Base-by-base conservation (phyloP, 768 basidiomycete genomes). In the Rubroboletus satanas region DNA sequence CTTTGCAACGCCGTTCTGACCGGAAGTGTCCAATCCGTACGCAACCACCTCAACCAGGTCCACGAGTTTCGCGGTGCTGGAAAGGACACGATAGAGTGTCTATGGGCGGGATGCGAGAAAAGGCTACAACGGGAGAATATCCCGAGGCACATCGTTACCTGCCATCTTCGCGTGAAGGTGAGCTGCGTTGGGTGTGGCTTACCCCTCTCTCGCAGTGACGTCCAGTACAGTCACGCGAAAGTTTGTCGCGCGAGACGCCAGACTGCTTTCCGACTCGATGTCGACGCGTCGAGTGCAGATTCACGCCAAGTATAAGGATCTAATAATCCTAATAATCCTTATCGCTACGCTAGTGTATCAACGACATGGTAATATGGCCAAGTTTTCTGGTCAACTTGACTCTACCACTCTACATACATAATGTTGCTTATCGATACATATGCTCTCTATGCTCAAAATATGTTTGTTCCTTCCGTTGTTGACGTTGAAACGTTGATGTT, bases 191-290 rank as follows among this genome's bases (percentile, higher is more conserved):
- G 1, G 2, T 67, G 66, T 37, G 56, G 61, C 1, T 1, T 54
- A 5, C 5, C 28, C 11, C 58, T 67, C 29, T 65, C 66, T 42
- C 66, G 66, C 5, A 31, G 41, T 9, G 66, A 67, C 33, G 66
- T 67, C 47, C 52, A 26, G 26, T 39, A 37, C 2, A 55, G 45
- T 23, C 66, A 67, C 31, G 47, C 42, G 10, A 61, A 15, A 7
- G 54, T 18, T 5, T 67, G 66, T 37, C 56, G 15, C 1, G 54
- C 29, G 18, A 46, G 44, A 15, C 49, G 28, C 28, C 23, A 8
- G 33, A 7, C 11, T 10, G 38, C 32, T 32, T 39, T 14, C 28
- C 5, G 1, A 12, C 10, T 31, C 21, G 28, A 17, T 7, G 15
- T 32, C 3, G 21, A 29, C n/a, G 33, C 2, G 14, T 42, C 47